phyloP scores from a whole-genome alignment of 306 rosid genomes.

The Biancaea sappan region DNA sequence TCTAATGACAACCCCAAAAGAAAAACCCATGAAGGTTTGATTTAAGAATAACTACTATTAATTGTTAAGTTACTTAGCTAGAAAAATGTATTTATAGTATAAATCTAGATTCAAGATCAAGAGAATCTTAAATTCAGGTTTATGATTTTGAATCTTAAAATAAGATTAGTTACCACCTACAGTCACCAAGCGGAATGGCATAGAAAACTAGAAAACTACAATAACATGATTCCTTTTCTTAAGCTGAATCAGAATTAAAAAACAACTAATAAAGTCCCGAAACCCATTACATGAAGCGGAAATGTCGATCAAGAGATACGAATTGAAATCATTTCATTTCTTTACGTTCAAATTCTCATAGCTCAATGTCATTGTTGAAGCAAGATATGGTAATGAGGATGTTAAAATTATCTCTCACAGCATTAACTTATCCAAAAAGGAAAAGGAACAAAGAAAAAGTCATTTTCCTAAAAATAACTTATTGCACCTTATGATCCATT shows the following conservation, averaged over 20 bases:
- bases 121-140: not conserved
- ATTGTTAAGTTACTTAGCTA: not conserved
- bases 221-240: not conserved
- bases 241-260: not conserved
- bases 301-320: not conserved
- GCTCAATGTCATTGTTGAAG: not conserved
- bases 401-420: not conserved
- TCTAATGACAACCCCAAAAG: not conserved
- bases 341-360: not conserved
- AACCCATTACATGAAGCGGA: not conserved
- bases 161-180: not conserved
- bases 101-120: not conserved
- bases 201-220: not conserved
- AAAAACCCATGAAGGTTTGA: not conserved
- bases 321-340: not conserved
- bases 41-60: not conserved
- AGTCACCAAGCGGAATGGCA: slow-evolving; percentile 2
- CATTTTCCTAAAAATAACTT: not conserved
- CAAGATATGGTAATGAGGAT: not conserved
- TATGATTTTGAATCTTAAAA: not conserved
- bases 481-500: not conserved
- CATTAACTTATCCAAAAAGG: not conserved
- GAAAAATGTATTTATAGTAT: not conserved
- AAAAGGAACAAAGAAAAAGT: not conserved
- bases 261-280: not conserved